phyloP scores from a whole-genome alignment of 169 alveolate species.

The Cyclospora cayetanensis region DNA sequence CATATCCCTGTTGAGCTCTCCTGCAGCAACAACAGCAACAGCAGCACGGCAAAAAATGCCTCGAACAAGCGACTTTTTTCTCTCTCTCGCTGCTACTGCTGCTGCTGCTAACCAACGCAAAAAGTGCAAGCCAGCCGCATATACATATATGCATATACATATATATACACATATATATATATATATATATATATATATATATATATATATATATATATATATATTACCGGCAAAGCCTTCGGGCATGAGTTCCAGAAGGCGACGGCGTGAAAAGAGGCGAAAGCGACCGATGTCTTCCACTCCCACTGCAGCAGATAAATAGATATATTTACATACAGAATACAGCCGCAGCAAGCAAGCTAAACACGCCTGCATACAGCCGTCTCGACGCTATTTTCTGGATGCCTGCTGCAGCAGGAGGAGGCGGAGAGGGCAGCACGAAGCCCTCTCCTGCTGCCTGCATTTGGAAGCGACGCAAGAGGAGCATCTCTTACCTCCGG shows the following conservation, averaged over 20 bases:
- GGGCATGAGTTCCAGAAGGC: constrained; percentile 68
- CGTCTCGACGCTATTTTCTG: background rate
- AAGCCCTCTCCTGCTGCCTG: background rate
- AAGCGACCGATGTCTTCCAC: constrained; percentile 61
- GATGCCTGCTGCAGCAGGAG: background rate
- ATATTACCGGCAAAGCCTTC: constrained; percentile 68
- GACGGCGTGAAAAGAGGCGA: constrained; percentile 42
- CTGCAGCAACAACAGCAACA: constrained; percentile 36
- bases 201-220: background rate
- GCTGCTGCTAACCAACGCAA: background rate
- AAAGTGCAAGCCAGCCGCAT: background rate
- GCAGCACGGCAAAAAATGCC: no score
- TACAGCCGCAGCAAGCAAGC: background rate
- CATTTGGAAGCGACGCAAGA: background rate
- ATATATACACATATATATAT: no score
- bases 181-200: background rate
- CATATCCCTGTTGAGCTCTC: constrained; percentile 53
- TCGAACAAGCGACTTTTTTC: no score
- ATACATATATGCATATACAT: background rate
- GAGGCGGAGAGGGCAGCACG: background rate
- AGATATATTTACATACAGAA: background rate
- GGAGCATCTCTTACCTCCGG: background rate
- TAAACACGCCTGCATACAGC: background rate
- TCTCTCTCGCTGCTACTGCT: background rate
- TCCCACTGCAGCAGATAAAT: background rate